phyloP scores from a whole-genome alignment of 164 flowering plant species.

The Macadamia integrifolia region DNA sequence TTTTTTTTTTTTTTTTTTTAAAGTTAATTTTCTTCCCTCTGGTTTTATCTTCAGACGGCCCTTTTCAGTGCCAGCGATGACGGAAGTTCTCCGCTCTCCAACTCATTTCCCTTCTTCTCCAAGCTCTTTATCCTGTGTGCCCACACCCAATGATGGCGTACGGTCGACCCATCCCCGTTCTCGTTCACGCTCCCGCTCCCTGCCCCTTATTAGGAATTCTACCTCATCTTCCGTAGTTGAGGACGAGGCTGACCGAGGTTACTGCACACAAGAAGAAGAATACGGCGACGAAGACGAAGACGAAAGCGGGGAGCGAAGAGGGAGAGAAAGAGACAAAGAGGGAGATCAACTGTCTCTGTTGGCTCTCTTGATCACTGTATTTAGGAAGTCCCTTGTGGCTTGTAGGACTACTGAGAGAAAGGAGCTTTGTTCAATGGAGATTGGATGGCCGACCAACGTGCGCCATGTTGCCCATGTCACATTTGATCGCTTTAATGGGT shows the following conservation, averaged over 20 bases:
- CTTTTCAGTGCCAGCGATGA: slow-evolving; percentile 33
- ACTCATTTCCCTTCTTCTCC: slow-evolving; percentile 37
- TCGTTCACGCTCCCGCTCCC: background rate
- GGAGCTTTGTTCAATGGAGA: slow-evolving; percentile 65
- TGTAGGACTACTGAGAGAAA: slow-evolving; percentile 46
- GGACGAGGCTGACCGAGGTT: no score
- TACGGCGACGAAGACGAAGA: slow-evolving; percentile 14
- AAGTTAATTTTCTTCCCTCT: background rate
- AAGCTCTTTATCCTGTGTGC: slow-evolving; percentile 25
- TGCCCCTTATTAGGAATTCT: slow-evolving; percentile 13
- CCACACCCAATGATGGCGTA: slow-evolving; percentile 18
- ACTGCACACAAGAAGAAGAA: no score
- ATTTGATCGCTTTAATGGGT: slow-evolving; percentile 89
- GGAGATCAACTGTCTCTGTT: slow-evolving; percentile 56
- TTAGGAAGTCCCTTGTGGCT: slow-evolving; percentile 65
- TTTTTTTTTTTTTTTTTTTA: background rate
- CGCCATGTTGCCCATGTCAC: slow-evolving; percentile 94
- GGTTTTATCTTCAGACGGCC: background rate
- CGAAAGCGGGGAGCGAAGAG: slow-evolving; percentile 11
- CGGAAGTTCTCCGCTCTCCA: slow-evolving; percentile 46
- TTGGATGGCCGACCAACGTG: slow-evolving; percentile 84
- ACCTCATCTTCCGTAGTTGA: slow-evolving; percentile 10
- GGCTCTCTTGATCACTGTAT: slow-evolving; percentile 56
- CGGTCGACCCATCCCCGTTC: slow-evolving; percentile 7
- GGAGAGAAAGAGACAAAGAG: slow-evolving; percentile 24